Percentiles rank a stretch among this genome's conserved stretches.
phyloP scores from a whole-genome alignment of 75 land plant species.

The Picea sitchensis region DNA sequence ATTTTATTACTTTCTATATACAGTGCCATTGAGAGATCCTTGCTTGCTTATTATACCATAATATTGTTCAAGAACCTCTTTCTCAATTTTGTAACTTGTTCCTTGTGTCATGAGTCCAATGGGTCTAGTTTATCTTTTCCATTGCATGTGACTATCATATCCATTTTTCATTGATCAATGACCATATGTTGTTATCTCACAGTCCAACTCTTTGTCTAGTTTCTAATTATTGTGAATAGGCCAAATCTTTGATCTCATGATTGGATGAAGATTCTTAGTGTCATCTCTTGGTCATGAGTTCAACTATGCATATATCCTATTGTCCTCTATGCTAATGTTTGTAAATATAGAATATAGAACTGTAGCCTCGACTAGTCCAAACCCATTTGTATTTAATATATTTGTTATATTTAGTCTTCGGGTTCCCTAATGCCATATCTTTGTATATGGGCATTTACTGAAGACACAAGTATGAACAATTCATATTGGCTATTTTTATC shows the following conservation, averaged over 20 bases:
- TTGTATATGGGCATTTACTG: too few relatives aligned
- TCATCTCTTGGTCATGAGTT: neutral
- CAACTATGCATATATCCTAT: neutral
- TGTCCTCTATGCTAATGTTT: neutral
- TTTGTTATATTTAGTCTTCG: neutral
- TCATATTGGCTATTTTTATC: too few relatives aligned
- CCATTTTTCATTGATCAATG: neutral
- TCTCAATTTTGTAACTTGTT: neutral
- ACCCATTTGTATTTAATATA: neutral
- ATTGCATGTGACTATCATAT: neutral
- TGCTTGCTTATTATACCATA: neutral
- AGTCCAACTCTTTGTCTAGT: neutral
- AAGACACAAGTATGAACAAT: too few relatives aligned
- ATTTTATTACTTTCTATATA: neutral
- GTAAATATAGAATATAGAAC: neutral
- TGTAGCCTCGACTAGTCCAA: neutral
- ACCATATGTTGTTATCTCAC: neutral
- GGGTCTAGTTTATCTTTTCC: neutral
- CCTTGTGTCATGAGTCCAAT: neutral
- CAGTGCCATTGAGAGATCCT: neutral
- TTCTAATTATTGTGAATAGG: neutral
- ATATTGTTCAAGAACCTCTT: neutral
- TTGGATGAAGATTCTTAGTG: neutral
- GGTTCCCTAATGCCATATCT: neutral
- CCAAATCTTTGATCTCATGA: neutral